Conservation (phyloP, 2,329 filamentous ascomycete species). For the Claviceps africana region DNA sequence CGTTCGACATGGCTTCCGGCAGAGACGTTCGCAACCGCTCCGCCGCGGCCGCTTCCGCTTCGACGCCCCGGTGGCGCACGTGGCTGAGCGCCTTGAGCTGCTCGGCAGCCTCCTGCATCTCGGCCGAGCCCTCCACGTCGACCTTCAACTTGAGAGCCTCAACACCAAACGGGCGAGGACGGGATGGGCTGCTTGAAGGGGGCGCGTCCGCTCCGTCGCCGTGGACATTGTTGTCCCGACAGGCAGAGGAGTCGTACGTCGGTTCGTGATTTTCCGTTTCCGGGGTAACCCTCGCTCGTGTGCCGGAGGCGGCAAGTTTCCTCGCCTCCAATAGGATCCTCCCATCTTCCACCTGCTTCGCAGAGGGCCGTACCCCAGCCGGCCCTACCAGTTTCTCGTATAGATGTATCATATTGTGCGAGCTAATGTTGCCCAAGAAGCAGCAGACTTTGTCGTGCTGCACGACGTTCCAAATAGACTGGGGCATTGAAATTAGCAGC, state of each 20-base stretch:
- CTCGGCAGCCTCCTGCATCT: conserved; percentile 55
- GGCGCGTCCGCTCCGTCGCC: conserved; percentile 13
- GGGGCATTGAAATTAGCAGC: conserved; percentile 51
- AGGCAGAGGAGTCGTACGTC: conserved; percentile 11
- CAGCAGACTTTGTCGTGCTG: conserved; percentile 54
- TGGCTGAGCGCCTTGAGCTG: conserved; percentile 53
- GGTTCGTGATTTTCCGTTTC: conserved; percentile 16
- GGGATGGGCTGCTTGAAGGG: conserved; percentile 16
- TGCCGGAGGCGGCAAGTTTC: conserved; percentile 27
- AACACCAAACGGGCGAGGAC: conserved; percentile 8
- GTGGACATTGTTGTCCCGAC: conserved; percentile 12
- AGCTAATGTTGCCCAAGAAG: conserved; percentile 50
- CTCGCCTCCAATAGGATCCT: conserved; percentile 41
- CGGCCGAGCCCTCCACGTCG: conserved; percentile 44
- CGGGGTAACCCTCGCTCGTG: conserved; percentile 15
- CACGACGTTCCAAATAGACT: conserved; percentile 48
- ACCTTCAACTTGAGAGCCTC: conserved; percentile 19
- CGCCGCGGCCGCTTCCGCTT: conserved; percentile 20
- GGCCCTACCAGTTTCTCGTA: conserved; percentile 44
- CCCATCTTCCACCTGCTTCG: conserved; percentile 42
- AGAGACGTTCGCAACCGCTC: conserved; percentile 24
- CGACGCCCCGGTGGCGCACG: conserved; percentile 41
- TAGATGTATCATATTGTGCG: conserved; percentile 51
- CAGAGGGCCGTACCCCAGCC: conserved; percentile 28
- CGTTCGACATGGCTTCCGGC: conserved; percentile 23